Evolutionary conservation across 306 rosid genomes (phyloP), one percentile per base, ranked within the genome.

Genomic region (Acmispon strigosus): DNA sequence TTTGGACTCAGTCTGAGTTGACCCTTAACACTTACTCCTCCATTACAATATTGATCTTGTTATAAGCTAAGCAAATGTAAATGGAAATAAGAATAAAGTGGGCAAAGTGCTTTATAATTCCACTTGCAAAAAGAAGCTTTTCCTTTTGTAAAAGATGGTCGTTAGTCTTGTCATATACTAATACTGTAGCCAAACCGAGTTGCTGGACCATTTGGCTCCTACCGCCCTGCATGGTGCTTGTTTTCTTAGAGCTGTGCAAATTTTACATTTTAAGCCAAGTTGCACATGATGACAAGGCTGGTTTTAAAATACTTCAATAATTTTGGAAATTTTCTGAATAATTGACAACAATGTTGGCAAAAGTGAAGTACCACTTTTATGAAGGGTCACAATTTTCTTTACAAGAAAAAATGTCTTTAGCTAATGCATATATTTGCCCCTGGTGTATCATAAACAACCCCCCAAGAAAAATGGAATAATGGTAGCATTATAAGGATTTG

Each of bases 1-100:
- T 32, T 32, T 32, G 37, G 37, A 5, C 37, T 32, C n/a, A n/a
- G n/a, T n/a, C 37, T 32, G 1, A 32, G 37, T 32, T 32, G 37
- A 32, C 37, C 37, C 8, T 32, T 32, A 6, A 47, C 61, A 50
- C 60, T 59, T 12, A 17, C 11, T 29, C 57, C 50, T 48, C 51
- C 69, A 72, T 32, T 1, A 14, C 44, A 59, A 14, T 52, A 10
- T 43, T 1, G 63, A 20, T 37, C 45, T 56, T 70, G 59, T 58
- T 49, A 49, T 1, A 63, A 48, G 2, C 1, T n/a, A 14, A n/a
- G 80, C 72, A 78, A 74, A 69, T 63, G 73, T 54, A 77, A 69
- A 77, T 70, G 77, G 81, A 76, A 81, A 76, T 76, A 69, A 81
- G 90, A 81, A 85, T 88, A 88, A 85, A 85, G 93, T 70, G 76